These are phyloP conservation scores for Paecilomyces niveus DNA, from an alignment of 2,329 filamentous ascomycete genomes.

Conservation along the genomic window DNA sequence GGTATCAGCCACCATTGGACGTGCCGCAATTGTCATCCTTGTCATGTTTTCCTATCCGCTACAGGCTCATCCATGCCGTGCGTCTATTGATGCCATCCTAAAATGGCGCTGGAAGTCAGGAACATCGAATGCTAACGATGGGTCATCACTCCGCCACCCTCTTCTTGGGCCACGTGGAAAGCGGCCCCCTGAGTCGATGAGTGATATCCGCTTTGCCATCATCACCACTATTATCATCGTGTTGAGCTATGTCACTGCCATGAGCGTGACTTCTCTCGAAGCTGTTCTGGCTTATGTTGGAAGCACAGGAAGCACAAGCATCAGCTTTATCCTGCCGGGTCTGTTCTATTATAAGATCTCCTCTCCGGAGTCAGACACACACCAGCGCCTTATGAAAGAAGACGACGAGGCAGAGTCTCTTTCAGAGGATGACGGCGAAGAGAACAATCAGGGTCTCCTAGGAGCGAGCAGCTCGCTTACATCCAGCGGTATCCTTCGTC, in stretches of 20 bases:
- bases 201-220: conserved; percentile 78
- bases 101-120: conserved; percentile 67
- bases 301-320: conserved; percentile 87
- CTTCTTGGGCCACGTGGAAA: conserved; percentile 30
- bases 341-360: conserved; percentile 99
- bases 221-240: conserved; percentile 83
- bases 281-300: conserved; percentile 92
- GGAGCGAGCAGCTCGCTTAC: conserved; percentile 39
- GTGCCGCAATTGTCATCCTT: conserved; percentile 88
- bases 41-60: conserved; percentile 96
- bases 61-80: conserved; percentile 91
- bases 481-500: conserved; percentile 53
- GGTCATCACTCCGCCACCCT: conserved; percentile 37
- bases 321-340: conserved; percentile 93
- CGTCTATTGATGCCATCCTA: conserved; percentile 88
- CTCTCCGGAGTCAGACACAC: conserved; percentile 74
- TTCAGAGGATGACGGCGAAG: conserved; percentile 25
- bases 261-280: conserved; percentile 84
- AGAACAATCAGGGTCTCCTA: conserved; percentile 25
- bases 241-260: conserved; percentile 76
- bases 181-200: conserved; percentile 58
- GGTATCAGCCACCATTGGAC: conserved; percentile 80
- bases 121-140: conserved; percentile 30
- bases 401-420: conserved; percentile 64
- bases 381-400: conserved; percentile 82